These are phyloP conservation scores for Quercus phellos DNA, from an alignment of 331 rosid genomes.

Conservation along the genomic window DNA sequence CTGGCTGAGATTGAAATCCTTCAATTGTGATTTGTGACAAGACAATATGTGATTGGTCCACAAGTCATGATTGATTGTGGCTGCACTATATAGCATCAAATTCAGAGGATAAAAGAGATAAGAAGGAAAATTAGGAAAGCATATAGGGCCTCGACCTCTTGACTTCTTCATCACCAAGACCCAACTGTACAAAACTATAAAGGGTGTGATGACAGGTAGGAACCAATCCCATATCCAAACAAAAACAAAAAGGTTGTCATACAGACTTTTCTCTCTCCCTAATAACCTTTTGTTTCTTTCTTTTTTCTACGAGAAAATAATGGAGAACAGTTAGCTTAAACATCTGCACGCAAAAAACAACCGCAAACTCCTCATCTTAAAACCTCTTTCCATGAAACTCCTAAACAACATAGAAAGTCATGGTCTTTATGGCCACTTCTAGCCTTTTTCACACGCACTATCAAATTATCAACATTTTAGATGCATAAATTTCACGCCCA, in stretches of 20 bases:
- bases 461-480: too few relatives aligned
- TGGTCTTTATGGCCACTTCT: neutral
- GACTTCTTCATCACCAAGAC: constrained; percentile 18
- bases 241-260: neutral
- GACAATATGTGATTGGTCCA: neutral
- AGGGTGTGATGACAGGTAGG: constrained; percentile 18
- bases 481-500: too few relatives aligned
- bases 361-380: neutral
- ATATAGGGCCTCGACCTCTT: neutral
- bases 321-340: neutral
- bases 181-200: constrained; percentile 22
- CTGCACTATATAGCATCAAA: neutral
- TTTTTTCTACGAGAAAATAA: neutral
- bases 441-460: neutral
- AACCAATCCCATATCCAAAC: constrained; percentile 13
- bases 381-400: neutral
- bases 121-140: neutral
- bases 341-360: neutral
- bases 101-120: neutral
- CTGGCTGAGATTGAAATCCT: neutral
- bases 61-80: neutral
- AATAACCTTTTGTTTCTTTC: neutral
- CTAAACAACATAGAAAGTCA: neutral
- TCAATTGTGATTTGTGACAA: neutral
- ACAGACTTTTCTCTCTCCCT: neutral